phyloP scores from a whole-genome alignment of 2,329 filamentous ascomycete genomes.

The Fusarium praegraminearum region DNA sequence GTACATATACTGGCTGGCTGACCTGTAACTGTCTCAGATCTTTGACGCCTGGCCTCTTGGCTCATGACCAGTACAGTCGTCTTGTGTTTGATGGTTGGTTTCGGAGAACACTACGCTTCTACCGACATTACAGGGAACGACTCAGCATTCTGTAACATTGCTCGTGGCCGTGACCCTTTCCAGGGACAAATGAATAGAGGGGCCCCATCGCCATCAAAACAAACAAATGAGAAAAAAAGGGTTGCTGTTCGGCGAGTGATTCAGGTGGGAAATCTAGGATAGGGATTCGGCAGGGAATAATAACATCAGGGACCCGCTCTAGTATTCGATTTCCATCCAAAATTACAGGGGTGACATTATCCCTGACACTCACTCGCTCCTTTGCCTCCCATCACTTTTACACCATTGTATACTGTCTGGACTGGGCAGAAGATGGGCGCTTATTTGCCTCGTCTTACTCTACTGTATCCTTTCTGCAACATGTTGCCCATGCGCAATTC shows the following conservation, averaged over 20 bases:
- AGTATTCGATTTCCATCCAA: slow-evolving; percentile 33
- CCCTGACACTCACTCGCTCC: slow-evolving; percentile 10
- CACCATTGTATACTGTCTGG: not conserved
- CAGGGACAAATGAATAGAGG: slow-evolving; percentile 5
- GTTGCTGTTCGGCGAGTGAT: slow-evolving; percentile 30
- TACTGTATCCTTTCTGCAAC: slow-evolving; percentile 6
- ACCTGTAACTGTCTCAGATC: slow-evolving; percentile 26
- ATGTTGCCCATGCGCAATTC: not conserved
- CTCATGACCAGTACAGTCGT: slow-evolving; percentile 14
- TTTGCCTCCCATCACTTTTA: slow-evolving; percentile 6
- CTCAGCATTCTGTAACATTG: slow-evolving; percentile 19
- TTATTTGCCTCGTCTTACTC: slow-evolving; percentile 24
- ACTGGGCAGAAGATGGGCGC: slow-evolving; percentile 17
- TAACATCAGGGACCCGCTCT: slow-evolving; percentile 23
- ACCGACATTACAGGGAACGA: slow-evolving; percentile 13
- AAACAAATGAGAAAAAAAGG: slow-evolving; percentile 18
- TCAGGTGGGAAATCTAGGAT: slow-evolving; percentile 38
- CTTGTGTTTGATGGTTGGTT: slow-evolving; percentile 25
- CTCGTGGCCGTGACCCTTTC: slow-evolving; percentile 11
- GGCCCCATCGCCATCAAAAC: slow-evolving; percentile 18
- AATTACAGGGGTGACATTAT: slow-evolving; percentile 20
- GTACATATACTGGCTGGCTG: not conserved
- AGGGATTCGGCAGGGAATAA: slow-evolving; percentile 15
- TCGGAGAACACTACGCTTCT: slow-evolving; percentile 10
- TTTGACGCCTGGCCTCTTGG: slow-evolving; percentile 25